phyloP scores from a whole-genome alignment of 192 early-diverging fungal genomes.

The Chytriomyces sp. region DNA sequence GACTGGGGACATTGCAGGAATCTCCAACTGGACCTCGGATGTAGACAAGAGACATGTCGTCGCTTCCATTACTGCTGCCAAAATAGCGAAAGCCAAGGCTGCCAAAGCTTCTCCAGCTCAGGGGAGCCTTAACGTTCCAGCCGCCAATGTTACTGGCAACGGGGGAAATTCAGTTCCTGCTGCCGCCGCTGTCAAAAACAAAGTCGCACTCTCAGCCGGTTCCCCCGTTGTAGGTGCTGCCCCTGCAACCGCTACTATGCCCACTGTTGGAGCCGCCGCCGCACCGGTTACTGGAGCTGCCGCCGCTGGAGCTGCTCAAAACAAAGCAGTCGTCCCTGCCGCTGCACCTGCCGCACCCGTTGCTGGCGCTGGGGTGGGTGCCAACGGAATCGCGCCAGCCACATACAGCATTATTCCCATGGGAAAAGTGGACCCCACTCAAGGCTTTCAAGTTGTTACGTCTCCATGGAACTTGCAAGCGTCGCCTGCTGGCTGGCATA shows the following conservation, averaged over 20 bases:
- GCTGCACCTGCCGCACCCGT: background rate
- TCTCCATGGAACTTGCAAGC: constrained; percentile 16
- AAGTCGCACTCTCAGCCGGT: background rate
- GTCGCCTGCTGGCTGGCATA: constrained; percentile 25
- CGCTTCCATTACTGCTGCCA: background rate
- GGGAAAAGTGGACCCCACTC: constrained; percentile 2
- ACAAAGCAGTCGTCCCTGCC: background rate
- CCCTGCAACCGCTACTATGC: background rate
- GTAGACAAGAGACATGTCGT: background rate
- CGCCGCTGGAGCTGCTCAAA: background rate
- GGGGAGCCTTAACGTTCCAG: no score
- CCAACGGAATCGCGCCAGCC: background rate
- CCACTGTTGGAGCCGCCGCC: no score
- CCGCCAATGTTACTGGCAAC: background rate
- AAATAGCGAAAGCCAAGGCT: no score
- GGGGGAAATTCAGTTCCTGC: no score
- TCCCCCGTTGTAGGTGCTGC: no score
- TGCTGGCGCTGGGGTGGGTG: background rate
- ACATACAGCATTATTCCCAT: constrained; percentile 22
- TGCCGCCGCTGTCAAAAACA: no score
- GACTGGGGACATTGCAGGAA: constrained; percentile 9
- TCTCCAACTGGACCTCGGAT: constrained; percentile 1
- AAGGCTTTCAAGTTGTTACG: background rate
- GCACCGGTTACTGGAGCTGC: no score
- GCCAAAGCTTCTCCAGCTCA: no score